phyloP scores from a whole-genome alignment of 148 eudicot genomes.

The Chenopodium quinoa region DNA sequence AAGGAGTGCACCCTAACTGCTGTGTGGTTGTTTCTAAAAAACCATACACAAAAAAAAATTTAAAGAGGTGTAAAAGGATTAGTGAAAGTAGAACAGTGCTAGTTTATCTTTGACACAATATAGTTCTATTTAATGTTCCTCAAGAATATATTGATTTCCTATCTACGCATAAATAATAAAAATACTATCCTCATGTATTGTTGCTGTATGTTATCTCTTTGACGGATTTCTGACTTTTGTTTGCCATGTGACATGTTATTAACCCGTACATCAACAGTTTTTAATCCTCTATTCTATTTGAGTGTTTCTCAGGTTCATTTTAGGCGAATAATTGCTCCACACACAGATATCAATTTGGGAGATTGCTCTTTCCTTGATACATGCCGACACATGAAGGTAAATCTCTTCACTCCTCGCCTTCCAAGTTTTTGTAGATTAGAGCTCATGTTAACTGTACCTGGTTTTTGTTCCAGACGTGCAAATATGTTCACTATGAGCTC shows the following conservation, averaged over 20 bases:
- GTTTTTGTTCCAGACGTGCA: constrained; percentile 66
- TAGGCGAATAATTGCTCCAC: constrained; percentile 87
- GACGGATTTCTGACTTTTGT: neutral
- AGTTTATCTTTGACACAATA: no score
- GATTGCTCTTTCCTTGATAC: constrained; percentile 97
- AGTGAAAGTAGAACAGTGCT: no score
- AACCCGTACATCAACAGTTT: neutral
- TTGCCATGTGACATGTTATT: neutral
- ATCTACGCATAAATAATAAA: neutral
- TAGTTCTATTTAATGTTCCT: neutral
- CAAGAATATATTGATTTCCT: neutral
- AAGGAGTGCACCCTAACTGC: neutral
- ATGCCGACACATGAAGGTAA: constrained; percentile 98
- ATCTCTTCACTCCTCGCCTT: neutral
- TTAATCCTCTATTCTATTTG: neutral
- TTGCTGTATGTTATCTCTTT: neutral
- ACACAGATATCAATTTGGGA: constrained; percentile 88
- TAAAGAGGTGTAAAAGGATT: no score
- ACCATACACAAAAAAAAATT: neutral
- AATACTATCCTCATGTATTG: neutral
- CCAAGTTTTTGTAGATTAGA: neutral
- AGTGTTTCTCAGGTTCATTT: constrained; percentile 74
- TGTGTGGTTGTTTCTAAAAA: neutral
- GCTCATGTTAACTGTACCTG: neutral
- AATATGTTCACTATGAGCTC: constrained; percentile 98